Percentiles rank a stretch among this genome's conserved stretches.
Evolutionary conservation across 805 yeast species (phyloP).

Genomic region (Candida easanensis): DNA sequence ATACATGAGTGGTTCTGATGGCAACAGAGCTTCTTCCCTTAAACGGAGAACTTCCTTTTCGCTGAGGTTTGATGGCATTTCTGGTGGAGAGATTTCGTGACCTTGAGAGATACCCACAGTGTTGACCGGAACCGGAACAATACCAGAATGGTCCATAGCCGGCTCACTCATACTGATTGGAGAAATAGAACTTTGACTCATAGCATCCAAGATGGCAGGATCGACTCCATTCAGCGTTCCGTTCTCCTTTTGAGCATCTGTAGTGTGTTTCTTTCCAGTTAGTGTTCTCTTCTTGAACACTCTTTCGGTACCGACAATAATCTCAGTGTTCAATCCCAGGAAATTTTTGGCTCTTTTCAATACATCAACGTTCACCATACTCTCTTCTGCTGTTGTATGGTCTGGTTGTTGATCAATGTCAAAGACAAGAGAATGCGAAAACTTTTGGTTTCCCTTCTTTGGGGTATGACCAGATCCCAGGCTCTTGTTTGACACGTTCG

Average conservation of each 20-base stretch:
- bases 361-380: slow-evolving; percentile 75
- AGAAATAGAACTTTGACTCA: slow-evolving; percentile 25
- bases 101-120: slow-evolving; percentile 10
- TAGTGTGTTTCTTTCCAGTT: background rate
- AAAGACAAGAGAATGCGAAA: slow-evolving; percentile 25
- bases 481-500: slow-evolving; percentile 70
- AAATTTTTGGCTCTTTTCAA: slow-evolving; percentile 75
- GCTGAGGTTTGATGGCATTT: slow-evolving; percentile 27
- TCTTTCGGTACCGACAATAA: slow-evolving; percentile 77
- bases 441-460: slow-evolving; percentile 19
- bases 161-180: slow-evolving; percentile 23
- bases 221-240: background rate
- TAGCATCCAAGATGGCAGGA: slow-evolving; percentile 12
- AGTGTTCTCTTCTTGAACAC: slow-evolving; percentile 13
- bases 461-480: slow-evolving; percentile 26
- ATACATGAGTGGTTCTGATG: slow-evolving; percentile 47
- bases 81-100: slow-evolving; percentile 10
- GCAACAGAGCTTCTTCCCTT: slow-evolving; percentile 58
- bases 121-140: background rate
- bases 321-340: slow-evolving; percentile 75
- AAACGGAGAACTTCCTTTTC: slow-evolving; percentile 58
- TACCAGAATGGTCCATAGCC: background rate
- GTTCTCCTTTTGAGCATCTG: slow-evolving; percentile 3
- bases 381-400: slow-evolving; percentile 25
- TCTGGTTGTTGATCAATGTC: slow-evolving; percentile 26